Evolutionary conservation across 345 rosid species (phyloP), one percentile per base, ranked within the genome.

Genomic region (Acer negundo): DNA sequence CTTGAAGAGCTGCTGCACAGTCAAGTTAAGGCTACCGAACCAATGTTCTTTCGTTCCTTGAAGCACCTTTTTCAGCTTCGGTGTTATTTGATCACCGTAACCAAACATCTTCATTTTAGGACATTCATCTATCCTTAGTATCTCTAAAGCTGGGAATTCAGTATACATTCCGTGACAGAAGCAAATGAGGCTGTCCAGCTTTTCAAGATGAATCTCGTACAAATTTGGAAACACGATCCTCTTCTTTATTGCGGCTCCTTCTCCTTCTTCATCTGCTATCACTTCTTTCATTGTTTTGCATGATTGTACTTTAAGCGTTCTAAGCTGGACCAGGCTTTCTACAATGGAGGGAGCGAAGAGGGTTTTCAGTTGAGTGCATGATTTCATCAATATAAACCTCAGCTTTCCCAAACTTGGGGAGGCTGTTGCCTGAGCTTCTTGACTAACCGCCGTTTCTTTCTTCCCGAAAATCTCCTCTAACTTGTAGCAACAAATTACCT

Each of bases 201-300:
- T 10, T 4, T 3, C 1, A 24, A 73, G 58, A 2, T 23, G 17
- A 10, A 62, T 7, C 6, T 10, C 3, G 46, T 1, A 10, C 62
- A 75, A 65, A 64, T 28, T 49, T 12, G 35, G 71, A 12, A 75
- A 75, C 35, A 28, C 62, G 2, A 75, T 65, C 47, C n/a, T 31
- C 47, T 16, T 38, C 44, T 20, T 16, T 49, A 16, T 5, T 46
- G 77, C 10, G 16, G 20, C n/a, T 59, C 13, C 55, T 40, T 22
- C 67, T 10, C 44, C 10, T 71, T 31, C 74, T 4, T 71, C 64
- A 19, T 71, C 40, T 31, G 23, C 12, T 16, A 28, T 35, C 12
- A 71, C 35, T 28, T 28, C 64, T 28, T 55, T 6, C 63, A 26
- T 0, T 53, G 23, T 17, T 24, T 16, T 23, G 44, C 73, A 71